Base-by-base conservation (phyloP, 2,329 filamentous ascomycete genomes). In the Neonectria ditissima region DNA sequence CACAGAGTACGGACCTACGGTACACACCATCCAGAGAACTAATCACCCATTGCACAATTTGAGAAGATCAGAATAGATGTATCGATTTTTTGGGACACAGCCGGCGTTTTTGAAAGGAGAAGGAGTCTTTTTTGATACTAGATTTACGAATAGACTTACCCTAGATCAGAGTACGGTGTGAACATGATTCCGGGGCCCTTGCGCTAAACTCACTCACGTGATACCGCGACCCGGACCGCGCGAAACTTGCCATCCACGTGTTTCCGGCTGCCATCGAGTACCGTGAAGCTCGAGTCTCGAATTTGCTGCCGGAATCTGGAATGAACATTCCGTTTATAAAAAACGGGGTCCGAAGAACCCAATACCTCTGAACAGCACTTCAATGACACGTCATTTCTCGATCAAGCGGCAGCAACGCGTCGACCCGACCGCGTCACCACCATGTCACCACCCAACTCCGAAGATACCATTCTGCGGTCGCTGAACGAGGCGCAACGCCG, bases 401-500 rank as follows among this genome's bases (percentile, higher is more conserved):
- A 65, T 5, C 11, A 50, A 63, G 48, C 59, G 60, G 56, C 60
- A 61, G 26, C 48, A 65, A 59, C 56, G 65, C 71, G 68, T 70
- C 60, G 62, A 69, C 58, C 44, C 53, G 61, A 66, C 63, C 52
- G 68, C 61, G 69, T 65, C 70, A 37, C 39, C 68, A 72, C 48
- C 64, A 79, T 78, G 76, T 61, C 72, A 44, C 58, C 65, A 52
- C 44, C 70, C 26, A 67, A 61, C 47, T 47, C 58, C 37, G 71
- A 77, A 59, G 55, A 70, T 65, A 28, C 77, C 53, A 79, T 87
- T 55, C 76, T 89, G 63, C 74, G 76, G 59, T 83, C 81, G 48
- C 78, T 89, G 30, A 89, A 89, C 67, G 69, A 79, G 41, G 86
- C 86, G 16, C 87, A 89, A 75, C 77, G 80, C 26, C 83, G 81